Evolutionary conservation across 2,329 filamentous ascomycete species (phyloP), one percentile per base, ranked within the genome.

Genomic region (Penicillium polonicum): DNA sequence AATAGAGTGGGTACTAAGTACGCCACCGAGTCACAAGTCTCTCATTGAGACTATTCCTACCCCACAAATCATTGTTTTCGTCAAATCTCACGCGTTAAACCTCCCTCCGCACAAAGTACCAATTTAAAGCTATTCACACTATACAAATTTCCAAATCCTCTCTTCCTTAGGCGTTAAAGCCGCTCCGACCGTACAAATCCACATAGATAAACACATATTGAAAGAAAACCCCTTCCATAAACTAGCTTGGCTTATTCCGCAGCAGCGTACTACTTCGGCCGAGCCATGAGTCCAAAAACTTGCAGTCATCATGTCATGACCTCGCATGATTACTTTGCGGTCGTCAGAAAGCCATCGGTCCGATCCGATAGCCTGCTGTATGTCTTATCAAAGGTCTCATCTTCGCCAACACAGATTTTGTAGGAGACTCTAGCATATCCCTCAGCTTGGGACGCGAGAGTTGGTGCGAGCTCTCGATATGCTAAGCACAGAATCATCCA

Each of bases 381-480:
- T 1, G 56, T 65, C 19, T 65, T 48, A 6, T 68, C 68, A 61
- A 74, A 76, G 9, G 66, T 72, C 31, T 68, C 68, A 58, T 74
- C 71, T 59, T 77, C 74, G 1, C 75, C 74, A 44, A 76, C 59
- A 38, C 70, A 65, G 3, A 76, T 69, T 48, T 42, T 65, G 56
- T 75, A 77, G 27, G 65, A 63, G 3, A 65, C 50, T 44, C 45
- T 72, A 3, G 73, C 73, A 65, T 73, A 76, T 17, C 60, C 45
- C 33, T 68, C 60, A 6, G 72, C 71, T 38, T 65, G 57, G 19
- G 23, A 33, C 21, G 59, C 64, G 3, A 70, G 60, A 1, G 46
- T 41, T 7, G 61, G 61, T 9, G 54, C 66, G 17, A 70, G n/a
- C 6, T 31, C 36, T 21, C 46, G 25, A 64, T 76, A 76, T 2